These are phyloP conservation scores for Emmonsiellopsis sp. DNA, from an alignment of 2,329 filamentous ascomycete species.

Conservation along the genomic window DNA sequence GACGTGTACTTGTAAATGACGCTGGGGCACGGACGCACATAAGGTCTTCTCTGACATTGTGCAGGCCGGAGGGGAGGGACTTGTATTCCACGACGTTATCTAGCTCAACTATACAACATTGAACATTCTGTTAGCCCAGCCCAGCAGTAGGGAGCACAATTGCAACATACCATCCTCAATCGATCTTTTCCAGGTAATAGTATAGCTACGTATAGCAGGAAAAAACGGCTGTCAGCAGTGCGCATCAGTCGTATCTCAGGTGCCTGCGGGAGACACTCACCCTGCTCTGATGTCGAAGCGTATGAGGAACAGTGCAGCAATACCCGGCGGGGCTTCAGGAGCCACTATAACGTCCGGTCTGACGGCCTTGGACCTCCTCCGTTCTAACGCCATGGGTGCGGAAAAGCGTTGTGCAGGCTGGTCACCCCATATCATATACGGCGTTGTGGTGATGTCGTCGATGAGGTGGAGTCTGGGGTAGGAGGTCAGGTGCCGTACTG, in stretches of 20 bases:
- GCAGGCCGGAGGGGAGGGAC: slow-evolving; percentile 83
- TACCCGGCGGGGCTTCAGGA: slow-evolving; percentile 35
- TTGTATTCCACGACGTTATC: slow-evolving; percentile 93
- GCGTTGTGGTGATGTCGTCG: neutral
- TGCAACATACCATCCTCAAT: slow-evolving; percentile 50
- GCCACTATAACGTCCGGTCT: slow-evolving; percentile 25
- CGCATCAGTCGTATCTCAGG: neutral
- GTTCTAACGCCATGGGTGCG: slow-evolving; percentile 11
- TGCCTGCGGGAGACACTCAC: slow-evolving; percentile 37
- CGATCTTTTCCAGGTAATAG: slow-evolving; percentile 77
- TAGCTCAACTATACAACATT: slow-evolving; percentile 42
- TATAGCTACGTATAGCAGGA: slow-evolving; percentile 46
- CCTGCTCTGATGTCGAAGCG: slow-evolving; percentile 88
- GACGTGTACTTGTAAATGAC: neutral
- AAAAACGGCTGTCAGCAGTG: neutral
- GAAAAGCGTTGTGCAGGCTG: neutral
- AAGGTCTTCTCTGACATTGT: slow-evolving; percentile 78
- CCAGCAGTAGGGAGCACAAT: neutral
- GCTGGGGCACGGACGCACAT: slow-evolving; percentile 33
- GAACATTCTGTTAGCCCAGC: neutral
- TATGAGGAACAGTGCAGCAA: slow-evolving; percentile 78
- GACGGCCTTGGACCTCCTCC: slow-evolving; percentile 12
- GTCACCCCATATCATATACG: neutral
- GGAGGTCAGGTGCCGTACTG: too few species aligned
- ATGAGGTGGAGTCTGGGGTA: neutral